Evolutionary conservation across 352 stramenopile genomes (phyloP).

Genomic region (Pythium aphanidermatum): DNA sequence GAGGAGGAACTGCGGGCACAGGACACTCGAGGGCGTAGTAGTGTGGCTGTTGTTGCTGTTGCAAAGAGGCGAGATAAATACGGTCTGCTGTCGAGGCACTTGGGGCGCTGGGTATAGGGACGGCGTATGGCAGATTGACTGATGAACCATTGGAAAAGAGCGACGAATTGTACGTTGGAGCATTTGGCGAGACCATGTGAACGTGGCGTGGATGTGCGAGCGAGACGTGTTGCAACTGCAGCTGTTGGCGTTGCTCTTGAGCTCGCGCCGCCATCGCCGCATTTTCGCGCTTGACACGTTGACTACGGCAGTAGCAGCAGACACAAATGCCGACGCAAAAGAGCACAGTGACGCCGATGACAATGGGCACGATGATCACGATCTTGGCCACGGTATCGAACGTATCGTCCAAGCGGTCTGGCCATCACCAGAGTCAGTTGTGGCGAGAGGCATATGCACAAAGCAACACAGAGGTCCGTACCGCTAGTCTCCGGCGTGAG

Average conservation of each 20-base stretch:
- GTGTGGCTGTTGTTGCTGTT: too few species aligned
- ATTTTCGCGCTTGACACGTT: constrained; percentile 9
- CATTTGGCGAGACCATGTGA: constrained; percentile 3
- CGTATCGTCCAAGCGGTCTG: constrained; percentile 1
- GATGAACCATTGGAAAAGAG: neutral
- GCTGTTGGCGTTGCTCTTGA: neutral
- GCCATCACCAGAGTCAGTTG: neutral
- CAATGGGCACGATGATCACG: neutral
- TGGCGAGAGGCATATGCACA: neutral
- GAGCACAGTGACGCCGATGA: constrained; percentile 1
- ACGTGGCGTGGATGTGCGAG: constrained; percentile 7
- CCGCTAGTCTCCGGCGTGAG: too few species aligned
- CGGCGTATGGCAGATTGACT: neutral
- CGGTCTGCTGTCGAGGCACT: too few species aligned
- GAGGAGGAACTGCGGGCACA: too few species aligned
- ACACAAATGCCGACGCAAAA: neutral
- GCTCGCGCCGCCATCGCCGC: constrained; percentile 1
- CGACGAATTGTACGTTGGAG: constrained; percentile 12
- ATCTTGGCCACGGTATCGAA: neutral
- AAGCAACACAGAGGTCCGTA: neutral
- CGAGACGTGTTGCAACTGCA: constrained; percentile 1
- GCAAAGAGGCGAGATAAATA: too few species aligned
- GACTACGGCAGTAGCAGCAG: constrained; percentile 7
- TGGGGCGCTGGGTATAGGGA: constrained; percentile 6
- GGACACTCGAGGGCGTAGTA: too few species aligned